Evolutionary conservation across 2,329 filamentous ascomycete genomes (phyloP), one percentile per base, ranked within the genome.

Genomic region (Bimuria novae-zelandiae): DNA sequence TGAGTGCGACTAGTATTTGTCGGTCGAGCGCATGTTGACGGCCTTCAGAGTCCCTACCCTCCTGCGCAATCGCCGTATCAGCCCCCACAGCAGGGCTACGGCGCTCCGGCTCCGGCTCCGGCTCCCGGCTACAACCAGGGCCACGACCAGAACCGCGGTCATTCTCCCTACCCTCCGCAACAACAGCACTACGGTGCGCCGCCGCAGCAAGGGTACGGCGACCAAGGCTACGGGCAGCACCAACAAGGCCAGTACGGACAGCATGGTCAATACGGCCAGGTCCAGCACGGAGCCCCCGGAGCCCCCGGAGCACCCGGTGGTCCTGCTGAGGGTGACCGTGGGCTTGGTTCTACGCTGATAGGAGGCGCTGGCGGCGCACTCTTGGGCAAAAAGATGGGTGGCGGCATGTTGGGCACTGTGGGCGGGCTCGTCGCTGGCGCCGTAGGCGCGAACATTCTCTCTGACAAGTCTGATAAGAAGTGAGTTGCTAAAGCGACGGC

Each of bases 301-400:
- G 62, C 29, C 11, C 65, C 63, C 4, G 63, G 63, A 29, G 62
- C 29, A 11, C 69, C 69, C 27, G 70, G 66, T 6, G 69, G 66
- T 19, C 61, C 69, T 40, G 67, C 61, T 32, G 75, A 72, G 35
- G 82, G 80, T 57, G 82, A 85, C n/a, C 80, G 82, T 42, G 83
- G 83, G 29, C 76, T 85, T 16, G 82, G 81, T 3, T 80, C 82
- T 1, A 79, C 82, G 3, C 62, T 85, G 22, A 59, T 81, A 1
- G 82, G 82, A 19, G 79, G 80, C 48, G 81, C 77, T 16, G 81
- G 76, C 1, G 82, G 80, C n/a, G 82, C 79, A 7, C 83, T 78
- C 62, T 75, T 81, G 0, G 82, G 80, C 0, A 79, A 83, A 68
- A 78, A 81, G 59, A 70, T 81, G 17, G 83, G 82, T 11, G 80